Percentiles rank a stretch among this genome's conserved stretches.
Evolutionary conservation across 2,329 filamentous ascomycete genomes (phyloP).

Genomic region (Claviceps sp.): DNA sequence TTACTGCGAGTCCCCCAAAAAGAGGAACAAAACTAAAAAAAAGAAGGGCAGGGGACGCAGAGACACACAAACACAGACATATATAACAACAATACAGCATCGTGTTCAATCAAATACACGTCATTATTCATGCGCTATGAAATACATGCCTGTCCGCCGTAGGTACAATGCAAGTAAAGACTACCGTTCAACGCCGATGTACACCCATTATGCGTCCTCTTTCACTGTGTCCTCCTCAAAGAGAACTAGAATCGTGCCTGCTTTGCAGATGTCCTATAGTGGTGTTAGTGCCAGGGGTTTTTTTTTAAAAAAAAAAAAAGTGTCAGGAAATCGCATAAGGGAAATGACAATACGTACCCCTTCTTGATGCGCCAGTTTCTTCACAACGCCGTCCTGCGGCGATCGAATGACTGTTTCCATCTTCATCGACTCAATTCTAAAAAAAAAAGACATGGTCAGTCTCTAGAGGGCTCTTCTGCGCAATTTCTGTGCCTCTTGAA

Average conservation of each 20-base stretch:
- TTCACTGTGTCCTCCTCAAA: slow-evolving; percentile 43
- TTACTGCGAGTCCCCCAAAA: too few species aligned
- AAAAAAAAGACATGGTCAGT: neutral
- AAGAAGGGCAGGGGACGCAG: neutral
- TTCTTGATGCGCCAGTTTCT: slow-evolving; percentile 60
- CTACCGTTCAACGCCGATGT: neutral
- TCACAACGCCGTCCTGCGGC: slow-evolving; percentile 57
- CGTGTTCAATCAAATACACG: neutral
- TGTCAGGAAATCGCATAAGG: too few species aligned
- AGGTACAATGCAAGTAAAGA: slow-evolving; percentile 5
- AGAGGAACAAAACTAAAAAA: neutral
- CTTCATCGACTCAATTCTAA: slow-evolving; percentile 74
- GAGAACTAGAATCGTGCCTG: slow-evolving; percentile 59
- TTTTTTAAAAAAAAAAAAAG: neutral
- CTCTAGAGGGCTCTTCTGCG: neutral
- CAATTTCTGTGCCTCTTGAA: neutral
- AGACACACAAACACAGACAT: too few species aligned
- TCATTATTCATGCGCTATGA: neutral
- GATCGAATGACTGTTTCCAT: slow-evolving; percentile 78
- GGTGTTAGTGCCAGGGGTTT: neutral
- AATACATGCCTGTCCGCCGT: slow-evolving; percentile 2
- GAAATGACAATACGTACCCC: slow-evolving; percentile 41
- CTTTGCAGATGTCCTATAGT: slow-evolving; percentile 60
- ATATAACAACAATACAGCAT: neutral
- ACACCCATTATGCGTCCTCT: slow-evolving; percentile 13